Evolutionary conservation across 2,329 filamentous ascomycete genomes (phyloP).

Genomic region (Colletotrichum zoysiae): DNA sequence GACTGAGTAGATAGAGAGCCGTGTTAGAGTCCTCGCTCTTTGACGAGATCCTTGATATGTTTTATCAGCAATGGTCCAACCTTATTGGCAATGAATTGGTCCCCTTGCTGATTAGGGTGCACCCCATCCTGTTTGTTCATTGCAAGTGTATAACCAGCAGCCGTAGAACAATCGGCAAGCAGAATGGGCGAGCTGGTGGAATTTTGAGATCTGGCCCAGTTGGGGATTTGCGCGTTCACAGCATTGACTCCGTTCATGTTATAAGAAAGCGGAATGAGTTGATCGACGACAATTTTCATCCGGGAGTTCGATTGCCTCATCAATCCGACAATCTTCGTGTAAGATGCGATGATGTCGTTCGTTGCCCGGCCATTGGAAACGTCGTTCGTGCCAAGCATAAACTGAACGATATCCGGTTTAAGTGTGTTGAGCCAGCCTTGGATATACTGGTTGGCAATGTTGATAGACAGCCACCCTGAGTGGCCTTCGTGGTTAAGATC

Average conservation of each 20-base stretch:
- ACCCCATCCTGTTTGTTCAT: slow-evolving; percentile 54
- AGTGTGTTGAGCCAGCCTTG: slow-evolving; percentile 53
- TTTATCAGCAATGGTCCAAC: slow-evolving; percentile 51
- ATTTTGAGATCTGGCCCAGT: slow-evolving; percentile 53
- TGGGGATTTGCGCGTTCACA: slow-evolving; percentile 54
- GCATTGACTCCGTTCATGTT: slow-evolving; percentile 47
- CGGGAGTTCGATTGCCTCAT: slow-evolving; percentile 54
- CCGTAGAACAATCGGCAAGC: slow-evolving; percentile 54
- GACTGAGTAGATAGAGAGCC: too few relatives aligned
- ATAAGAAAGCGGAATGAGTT: slow-evolving; percentile 54
- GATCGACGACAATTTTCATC: slow-evolving; percentile 58
- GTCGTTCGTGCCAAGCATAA: slow-evolving; percentile 62
- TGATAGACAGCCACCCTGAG: slow-evolving; percentile 56
- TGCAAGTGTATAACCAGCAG: slow-evolving; percentile 50
- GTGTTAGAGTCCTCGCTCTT: slow-evolving; percentile 3
- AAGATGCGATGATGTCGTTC: slow-evolving; percentile 54
- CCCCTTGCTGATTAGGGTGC: slow-evolving; percentile 54
- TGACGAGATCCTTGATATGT: slow-evolving; percentile 46
- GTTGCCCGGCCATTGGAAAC: slow-evolving; percentile 49
- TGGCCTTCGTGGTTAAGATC: slow-evolving; percentile 59
- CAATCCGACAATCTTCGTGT: slow-evolving; percentile 54
- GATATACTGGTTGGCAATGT: slow-evolving; percentile 58
- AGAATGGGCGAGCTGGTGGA: slow-evolving; percentile 55
- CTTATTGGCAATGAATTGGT: slow-evolving; percentile 50
- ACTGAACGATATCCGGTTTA: slow-evolving; percentile 58